phyloP scores from a whole-genome alignment of 306 rosid genomes.

The Citrullus mucosospermus region DNA sequence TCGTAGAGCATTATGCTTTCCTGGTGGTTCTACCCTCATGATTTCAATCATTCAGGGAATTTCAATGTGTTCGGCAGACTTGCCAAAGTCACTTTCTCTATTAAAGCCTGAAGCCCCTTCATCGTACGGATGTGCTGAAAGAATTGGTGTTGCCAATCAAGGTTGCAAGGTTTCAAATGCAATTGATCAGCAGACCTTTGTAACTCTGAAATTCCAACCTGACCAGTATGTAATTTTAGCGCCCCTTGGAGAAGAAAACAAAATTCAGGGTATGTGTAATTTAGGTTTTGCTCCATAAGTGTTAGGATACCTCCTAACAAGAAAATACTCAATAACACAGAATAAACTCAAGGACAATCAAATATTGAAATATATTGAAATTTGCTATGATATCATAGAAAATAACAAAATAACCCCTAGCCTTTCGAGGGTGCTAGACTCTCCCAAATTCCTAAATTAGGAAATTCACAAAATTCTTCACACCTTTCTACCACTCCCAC shows the following conservation, averaged over 20 bases:
- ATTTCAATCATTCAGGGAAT: conserved; percentile 44
- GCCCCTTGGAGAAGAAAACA: not conserved
- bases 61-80: conserved; percentile 21
- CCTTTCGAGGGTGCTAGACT: too few species aligned
- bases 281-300: not conserved
- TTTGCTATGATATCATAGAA: too few species aligned
- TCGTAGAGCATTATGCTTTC: conserved; percentile 73
- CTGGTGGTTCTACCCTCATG: conserved; percentile 91
- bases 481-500: too few species aligned
- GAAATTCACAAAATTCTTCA: too few species aligned
- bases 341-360: too few species aligned
- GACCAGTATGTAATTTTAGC: conserved; percentile 13
- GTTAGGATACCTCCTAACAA: too few species aligned
- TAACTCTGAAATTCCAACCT: conserved; percentile 16
- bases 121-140: conserved; percentile 20
- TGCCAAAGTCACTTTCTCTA: conserved; percentile 23
- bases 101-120: conserved; percentile 25
- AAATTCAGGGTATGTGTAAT: conserved; percentile 21
- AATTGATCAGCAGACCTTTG: conserved; percentile 10
- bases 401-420: too few species aligned
- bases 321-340: too few species aligned
- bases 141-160: not conserved
- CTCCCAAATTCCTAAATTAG: too few species aligned
- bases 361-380: too few species aligned
- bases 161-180: conserved; percentile 6